A percentile compares a stretch with the other conserved stretches of the same genome.
These are phyloP conservation scores for Aquilaria malaccensis DNA, from an alignment of 345 rosid species.

Conservation along the genomic window DNA sequence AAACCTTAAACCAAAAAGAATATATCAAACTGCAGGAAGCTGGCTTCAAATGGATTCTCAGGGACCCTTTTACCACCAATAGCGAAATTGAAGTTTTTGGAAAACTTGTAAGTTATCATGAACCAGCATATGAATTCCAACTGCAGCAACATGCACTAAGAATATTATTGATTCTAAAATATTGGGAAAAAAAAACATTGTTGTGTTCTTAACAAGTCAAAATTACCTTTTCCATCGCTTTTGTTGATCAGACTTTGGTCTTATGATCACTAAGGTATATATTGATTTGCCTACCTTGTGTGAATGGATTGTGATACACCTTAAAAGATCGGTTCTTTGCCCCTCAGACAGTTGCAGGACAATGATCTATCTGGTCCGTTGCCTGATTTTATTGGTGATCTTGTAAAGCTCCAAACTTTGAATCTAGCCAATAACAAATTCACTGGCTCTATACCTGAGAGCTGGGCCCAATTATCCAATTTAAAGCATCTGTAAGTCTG, in stretches of 20 bases:
- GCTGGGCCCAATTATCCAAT: constrained; percentile 63
- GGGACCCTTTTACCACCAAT: constrained; percentile 77
- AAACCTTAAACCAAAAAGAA: constrained; percentile 6
- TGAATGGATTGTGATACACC: not conserved
- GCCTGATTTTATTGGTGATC: constrained; percentile 61
- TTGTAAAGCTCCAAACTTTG: constrained; percentile 50
- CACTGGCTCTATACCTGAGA: constrained; percentile 61
- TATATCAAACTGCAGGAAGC: constrained; percentile 38
- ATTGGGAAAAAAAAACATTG: not conserved
- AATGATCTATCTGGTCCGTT: constrained; percentile 62
- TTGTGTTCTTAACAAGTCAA: not conserved
- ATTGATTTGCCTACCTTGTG: not conserved
- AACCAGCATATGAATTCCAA: constrained; percentile 1
- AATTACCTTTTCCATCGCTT: not conserved
- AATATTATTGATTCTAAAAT: not conserved
- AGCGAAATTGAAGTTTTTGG: constrained; percentile 61
- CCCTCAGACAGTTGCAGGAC: constrained; percentile 70
- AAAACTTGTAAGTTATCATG: constrained; percentile 49
- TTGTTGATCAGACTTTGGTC: not conserved
- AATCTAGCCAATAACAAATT: constrained; percentile 75
- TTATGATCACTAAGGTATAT: not conserved
- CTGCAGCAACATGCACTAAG: not conserved
- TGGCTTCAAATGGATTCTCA: constrained; percentile 66
- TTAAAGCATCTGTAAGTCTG: constrained; percentile 60
- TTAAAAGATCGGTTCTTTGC: not conserved